These are phyloP conservation scores for Acacia pycnantha DNA, from an alignment of 331 rosid species.

Conservation along the genomic window DNA sequence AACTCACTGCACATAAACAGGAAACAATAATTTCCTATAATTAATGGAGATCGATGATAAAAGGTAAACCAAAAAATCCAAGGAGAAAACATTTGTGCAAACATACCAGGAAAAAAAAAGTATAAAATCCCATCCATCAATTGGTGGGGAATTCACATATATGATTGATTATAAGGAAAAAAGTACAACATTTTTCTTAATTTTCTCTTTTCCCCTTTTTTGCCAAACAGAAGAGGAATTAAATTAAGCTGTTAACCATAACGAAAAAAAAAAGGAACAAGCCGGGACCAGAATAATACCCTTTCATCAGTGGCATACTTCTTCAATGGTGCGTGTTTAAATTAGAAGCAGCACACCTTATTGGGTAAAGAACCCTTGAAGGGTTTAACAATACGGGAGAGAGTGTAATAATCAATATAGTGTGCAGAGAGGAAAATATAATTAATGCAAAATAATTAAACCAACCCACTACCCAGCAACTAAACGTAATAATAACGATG, in stretches of 20 bases:
- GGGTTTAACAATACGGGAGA: constrained; percentile 35
- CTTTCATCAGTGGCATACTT: constrained; percentile 9
- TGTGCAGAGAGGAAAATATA: constrained; percentile 36
- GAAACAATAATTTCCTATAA: neutral
- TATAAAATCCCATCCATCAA: neutral
- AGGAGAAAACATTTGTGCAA: neutral
- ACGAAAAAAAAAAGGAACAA: neutral
- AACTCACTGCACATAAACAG: neutral
- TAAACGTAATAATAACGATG: no score
- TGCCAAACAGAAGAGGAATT: neutral
- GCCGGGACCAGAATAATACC: neutral
- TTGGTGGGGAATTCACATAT: neutral
- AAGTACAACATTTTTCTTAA: neutral
- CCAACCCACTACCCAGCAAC: neutral
- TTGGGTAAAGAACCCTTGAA: constrained; percentile 41
- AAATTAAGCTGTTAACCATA: neutral
- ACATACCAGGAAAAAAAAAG: neutral
- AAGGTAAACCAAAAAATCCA: neutral
- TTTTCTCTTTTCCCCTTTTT: neutral
- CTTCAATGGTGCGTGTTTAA: neutral
- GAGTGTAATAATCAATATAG: constrained; percentile 15
- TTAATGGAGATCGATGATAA: neutral
- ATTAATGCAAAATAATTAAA: neutral
- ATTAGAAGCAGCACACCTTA: constrained; percentile 30
- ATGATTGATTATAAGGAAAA: neutral